A percentile compares a stretch with the other conserved stretches of the same genome.
Evolutionary conservation across 768 basidiomycete species (phyloP).

Genomic region (Tricholoma hemisulphureum): DNA sequence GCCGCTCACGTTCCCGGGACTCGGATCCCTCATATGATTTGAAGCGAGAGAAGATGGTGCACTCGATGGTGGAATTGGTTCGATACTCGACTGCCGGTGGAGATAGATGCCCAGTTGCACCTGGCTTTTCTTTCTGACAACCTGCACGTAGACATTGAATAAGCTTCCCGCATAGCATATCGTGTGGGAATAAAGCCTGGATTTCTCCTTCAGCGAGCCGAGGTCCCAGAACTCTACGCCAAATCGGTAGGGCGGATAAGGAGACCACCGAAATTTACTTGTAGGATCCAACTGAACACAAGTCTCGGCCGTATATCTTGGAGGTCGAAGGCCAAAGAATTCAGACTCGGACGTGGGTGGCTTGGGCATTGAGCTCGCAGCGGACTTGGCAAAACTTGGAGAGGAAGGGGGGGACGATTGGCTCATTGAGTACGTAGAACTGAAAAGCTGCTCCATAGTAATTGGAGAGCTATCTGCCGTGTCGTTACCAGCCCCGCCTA

Average conservation of each 20-base stretch:
- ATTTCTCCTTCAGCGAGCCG: constrained; percentile 79
- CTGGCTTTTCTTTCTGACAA: constrained; percentile 75
- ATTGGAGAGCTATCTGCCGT: constrained; percentile 28
- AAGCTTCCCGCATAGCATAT: constrained; percentile 88
- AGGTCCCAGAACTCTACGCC: constrained; percentile 91
- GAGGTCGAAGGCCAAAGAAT: constrained; percentile 62
- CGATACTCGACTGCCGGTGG: constrained; percentile 80
- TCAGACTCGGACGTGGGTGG: constrained; percentile 44
- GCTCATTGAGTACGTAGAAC: constrained; percentile 28
- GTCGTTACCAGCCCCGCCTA: constrained; percentile 64
- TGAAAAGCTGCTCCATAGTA: constrained; percentile 74
- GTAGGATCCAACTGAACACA: constrained; percentile 43
- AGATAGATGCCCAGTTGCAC: constrained; percentile 85
- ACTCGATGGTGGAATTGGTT: constrained; percentile 74
- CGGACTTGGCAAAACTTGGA: constrained; percentile 19
- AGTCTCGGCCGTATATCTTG: constrained; percentile 39
- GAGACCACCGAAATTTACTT: constrained; percentile 58
- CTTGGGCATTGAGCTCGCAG: constrained; percentile 26
- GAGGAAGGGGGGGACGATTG: constrained; percentile 26
- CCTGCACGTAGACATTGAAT: constrained; percentile 88
- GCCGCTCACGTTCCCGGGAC: constrained; percentile 9
- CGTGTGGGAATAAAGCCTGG: constrained; percentile 78
- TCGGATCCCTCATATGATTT: constrained; percentile 1
- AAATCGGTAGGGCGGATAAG: constrained; percentile 81
- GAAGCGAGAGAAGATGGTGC: constrained; percentile 36